Base-by-base conservation (phyloP, 2,329 filamentous ascomycete species). In the Colletotrichum cordylinicola region DNA sequence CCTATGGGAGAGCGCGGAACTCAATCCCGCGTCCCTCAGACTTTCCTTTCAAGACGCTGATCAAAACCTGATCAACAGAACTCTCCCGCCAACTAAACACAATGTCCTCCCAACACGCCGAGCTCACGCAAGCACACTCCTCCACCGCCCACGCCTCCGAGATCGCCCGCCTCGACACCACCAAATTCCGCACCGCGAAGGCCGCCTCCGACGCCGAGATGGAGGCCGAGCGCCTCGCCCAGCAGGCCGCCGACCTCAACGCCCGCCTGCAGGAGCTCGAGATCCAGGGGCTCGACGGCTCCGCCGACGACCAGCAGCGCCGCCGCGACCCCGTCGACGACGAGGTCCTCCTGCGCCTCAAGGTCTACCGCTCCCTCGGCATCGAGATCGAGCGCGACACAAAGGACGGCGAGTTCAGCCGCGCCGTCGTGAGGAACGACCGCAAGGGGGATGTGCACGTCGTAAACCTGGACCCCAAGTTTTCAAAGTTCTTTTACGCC, bases 111-210 rank as follows among this genome's bases (percentile, higher is more conserved):
- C 95, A 97, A 82, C 93, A 98, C 86, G 89, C 91, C 70, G 95
- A 98, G 84, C 93, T 95, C 1, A 88, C 95, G 1, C 86, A 92
- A 1, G 88, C 93, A 4, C 95, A 98, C 87, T 95, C 95, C 78
- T 91, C 94, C 0, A 90, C 93, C 8, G 92, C 92, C 75, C 96
- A 98, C 86, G 95, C 96, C 8, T 93, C 92, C 43, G 92, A 95
- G 82, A 98, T 98, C 77, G 90, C 97, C 24, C 91, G 94, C 55
- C 93, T 98, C 77, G 96, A 98, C 85, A 98, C 95, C 2, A 93
- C 96, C 80, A 98, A 98, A 83, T 98, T 98, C 86, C 93, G 96
- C 79, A 93, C 95, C 73, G 96, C 96, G n/a, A 98, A 98, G 85
- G 92, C 94, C 18, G 95, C 95, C 0, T 94, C 92, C 2, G 96